phyloP scores from a whole-genome alignment of 2,329 filamentous ascomycete genomes.

The Lasiodiplodia citricola region DNA sequence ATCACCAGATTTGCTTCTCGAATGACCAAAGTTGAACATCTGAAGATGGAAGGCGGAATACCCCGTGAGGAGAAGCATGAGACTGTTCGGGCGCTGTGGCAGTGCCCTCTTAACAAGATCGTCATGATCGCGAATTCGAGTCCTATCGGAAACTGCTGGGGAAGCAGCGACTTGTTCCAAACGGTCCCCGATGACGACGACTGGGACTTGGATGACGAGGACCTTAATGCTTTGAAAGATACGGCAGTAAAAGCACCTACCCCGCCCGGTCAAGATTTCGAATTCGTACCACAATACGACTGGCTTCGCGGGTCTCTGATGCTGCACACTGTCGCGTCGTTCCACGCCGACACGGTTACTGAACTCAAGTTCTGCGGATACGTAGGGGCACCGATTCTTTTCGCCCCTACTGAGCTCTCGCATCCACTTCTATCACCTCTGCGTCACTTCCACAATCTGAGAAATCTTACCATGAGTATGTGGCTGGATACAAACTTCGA shows the following conservation, averaged over 20 bases:
- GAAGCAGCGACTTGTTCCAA: conserved; percentile 35
- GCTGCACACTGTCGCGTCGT: conserved; percentile 48
- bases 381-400: conserved; percentile 49
- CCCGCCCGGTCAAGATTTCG: conserved; percentile 32
- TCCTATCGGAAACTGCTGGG: conserved; percentile 54
- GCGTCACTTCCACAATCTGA: conserved; percentile 49
- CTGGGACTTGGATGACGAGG: conserved; percentile 32
- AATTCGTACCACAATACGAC: conserved; percentile 46
- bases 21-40: conserved; percentile 48
- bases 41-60: conserved; percentile 56
- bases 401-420: conserved; percentile 45
- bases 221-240: conserved; percentile 36
- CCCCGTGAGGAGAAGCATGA: conserved; percentile 55
- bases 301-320: conserved; percentile 48
- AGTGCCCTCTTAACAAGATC: conserved; percentile 50
- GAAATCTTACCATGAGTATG: conserved; percentile 48
- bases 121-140: conserved; percentile 53
- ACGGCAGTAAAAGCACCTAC: conserved; percentile 26
- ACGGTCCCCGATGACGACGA: neutral
- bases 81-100: conserved; percentile 48
- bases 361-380: conserved; percentile 57
- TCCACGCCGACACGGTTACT: conserved; percentile 47
- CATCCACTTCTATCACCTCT: conserved; percentile 46
- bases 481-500: conserved; percentile 51
- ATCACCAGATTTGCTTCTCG: conserved; percentile 50